Evolutionary conservation across 305 asterid genomes (phyloP).

Genomic region (Ilex paraguariensis): DNA sequence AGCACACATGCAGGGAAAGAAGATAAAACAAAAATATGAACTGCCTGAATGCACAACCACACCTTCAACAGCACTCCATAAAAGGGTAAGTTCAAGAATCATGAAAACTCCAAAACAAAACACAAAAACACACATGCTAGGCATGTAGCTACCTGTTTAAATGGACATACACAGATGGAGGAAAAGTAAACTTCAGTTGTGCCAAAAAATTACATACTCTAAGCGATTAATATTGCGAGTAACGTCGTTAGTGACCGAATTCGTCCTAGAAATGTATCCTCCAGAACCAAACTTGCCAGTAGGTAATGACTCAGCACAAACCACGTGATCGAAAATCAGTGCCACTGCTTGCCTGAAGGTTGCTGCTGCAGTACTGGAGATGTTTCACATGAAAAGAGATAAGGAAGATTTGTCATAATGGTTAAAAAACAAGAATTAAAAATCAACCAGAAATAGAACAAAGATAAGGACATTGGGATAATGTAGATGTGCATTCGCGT

Average conservation of each 20-base stretch:
- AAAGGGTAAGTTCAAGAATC: not conserved
- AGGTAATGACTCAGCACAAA: slow-evolving; percentile 79
- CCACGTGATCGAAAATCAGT: slow-evolving; percentile 87
- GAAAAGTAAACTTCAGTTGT: slow-evolving; percentile 1
- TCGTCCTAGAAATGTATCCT: slow-evolving; percentile 74
- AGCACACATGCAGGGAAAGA: slow-evolving; percentile 2
- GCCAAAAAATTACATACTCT: slow-evolving; percentile 54
- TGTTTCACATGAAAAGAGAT: slow-evolving; percentile 21
- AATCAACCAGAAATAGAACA: slow-evolving; percentile 20
- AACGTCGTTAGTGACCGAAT: slow-evolving; percentile 90
- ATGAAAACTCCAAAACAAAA: no score
- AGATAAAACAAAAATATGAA: no score
- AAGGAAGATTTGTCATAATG: slow-evolving; percentile 13
- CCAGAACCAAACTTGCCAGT: slow-evolving; percentile 83
- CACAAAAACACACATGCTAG: no score
- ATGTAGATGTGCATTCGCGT: not conserved
- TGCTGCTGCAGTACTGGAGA: slow-evolving; percentile 99
- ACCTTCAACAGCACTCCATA: not conserved
- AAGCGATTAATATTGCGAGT: slow-evolving; percentile 81
- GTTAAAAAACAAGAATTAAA: slow-evolving; percentile 7
- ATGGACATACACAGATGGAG: slow-evolving; percentile 14
- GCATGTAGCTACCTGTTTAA: not conserved
- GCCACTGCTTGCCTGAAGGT: slow-evolving; percentile 99
- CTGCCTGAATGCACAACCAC: no score
- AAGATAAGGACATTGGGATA: slow-evolving; percentile 14